Evolutionary conservation across 164 flowering plant species (phyloP), one percentile per base, ranked within the genome.

Genomic region (Malania oleifera): DNA sequence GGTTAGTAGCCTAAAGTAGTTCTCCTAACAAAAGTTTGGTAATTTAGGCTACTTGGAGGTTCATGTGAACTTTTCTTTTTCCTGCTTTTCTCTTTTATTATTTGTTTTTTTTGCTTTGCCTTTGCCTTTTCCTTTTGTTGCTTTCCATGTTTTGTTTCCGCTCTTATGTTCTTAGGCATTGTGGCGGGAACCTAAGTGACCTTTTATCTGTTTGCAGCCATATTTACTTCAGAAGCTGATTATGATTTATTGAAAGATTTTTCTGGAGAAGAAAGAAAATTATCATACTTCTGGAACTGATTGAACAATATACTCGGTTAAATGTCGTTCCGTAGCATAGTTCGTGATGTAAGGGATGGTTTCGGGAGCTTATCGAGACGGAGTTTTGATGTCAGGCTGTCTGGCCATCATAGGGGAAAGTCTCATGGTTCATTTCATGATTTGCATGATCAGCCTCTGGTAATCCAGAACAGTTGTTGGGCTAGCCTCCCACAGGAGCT

Each of bases 241-340:
- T 46, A 8, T 1, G 22, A 20, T 19, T 46, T 46, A 6, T 12
- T 46, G 50, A 10, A 20, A 46, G 26, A 10, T 53, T 49, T 13
- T 0, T 10, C 9, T 1, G 15, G 26, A 46, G 26, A 52, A 31
- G 47, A 55, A 53, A 40, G 41, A 27, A 54, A 47, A 14, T 25
- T 48, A 9, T 37, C 1, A 37, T 46, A 19, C n/a, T 40, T 5
- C 19, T n/a, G 59, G 46, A 27, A 37, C 27, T n/a, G 10, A 25
- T 23, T 23, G 35, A 57, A 4, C n/a, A 10, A 5, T 37, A 13
- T 12, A 40, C n/a, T 5, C 19, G 54, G 18, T 13, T 52, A 65
- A 60, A 73, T 73, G 77, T 73, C 77, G 1, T 67, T 73, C 66
- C 71, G 77, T 17, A 73, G 74, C 60, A 70, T 70, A 44, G 71